Conservation (phyloP, 768 basidiomycete genomes). For the Amanita rimosa region DNA sequence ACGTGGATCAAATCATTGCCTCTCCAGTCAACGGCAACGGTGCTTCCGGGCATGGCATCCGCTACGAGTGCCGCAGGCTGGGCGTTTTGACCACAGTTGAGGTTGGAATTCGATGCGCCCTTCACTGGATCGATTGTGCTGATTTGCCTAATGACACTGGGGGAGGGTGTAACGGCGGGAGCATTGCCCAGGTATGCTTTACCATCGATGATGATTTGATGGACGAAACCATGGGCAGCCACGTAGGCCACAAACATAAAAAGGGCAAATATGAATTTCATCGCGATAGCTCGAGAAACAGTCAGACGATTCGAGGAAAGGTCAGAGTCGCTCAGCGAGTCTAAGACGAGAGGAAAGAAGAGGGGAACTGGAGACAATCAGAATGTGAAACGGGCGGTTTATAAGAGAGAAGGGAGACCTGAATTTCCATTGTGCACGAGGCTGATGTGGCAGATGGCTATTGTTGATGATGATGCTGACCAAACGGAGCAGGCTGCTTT, state of each 20-base stretch:
- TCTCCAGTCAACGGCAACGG: constrained; percentile 30
- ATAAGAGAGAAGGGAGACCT: too few relatives aligned
- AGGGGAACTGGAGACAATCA: not conserved
- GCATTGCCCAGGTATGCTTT: constrained; percentile 25
- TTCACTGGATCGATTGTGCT: constrained; percentile 26
- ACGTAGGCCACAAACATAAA: constrained; percentile 24
- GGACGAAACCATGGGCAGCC: constrained; percentile 34
- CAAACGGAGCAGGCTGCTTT: too few relatives aligned
- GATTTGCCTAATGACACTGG: constrained; percentile 32
- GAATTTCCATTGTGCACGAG: too few relatives aligned
- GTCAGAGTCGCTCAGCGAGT: constrained; percentile 3
- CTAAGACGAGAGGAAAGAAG: not conserved
- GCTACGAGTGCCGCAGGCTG: constrained; percentile 31
- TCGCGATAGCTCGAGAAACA: not conserved
- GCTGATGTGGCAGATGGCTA: too few relatives aligned
- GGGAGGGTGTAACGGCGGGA: constrained; percentile 15
- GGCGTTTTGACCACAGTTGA: constrained; percentile 38
- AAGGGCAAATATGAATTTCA: constrained; percentile 21
- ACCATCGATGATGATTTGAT: constrained; percentile 26
- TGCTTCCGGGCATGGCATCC: constrained; percentile 33
- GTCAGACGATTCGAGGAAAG: too few relatives aligned
- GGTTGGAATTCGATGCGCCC: constrained; percentile 26
- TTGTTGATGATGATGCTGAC: too few relatives aligned
- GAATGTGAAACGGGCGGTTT: too few relatives aligned
- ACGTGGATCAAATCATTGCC: constrained; percentile 17